Conservation (phyloP, 225 moss, liverwort and hornwort genomes). For the Pleurozium schreberi region DNA sequence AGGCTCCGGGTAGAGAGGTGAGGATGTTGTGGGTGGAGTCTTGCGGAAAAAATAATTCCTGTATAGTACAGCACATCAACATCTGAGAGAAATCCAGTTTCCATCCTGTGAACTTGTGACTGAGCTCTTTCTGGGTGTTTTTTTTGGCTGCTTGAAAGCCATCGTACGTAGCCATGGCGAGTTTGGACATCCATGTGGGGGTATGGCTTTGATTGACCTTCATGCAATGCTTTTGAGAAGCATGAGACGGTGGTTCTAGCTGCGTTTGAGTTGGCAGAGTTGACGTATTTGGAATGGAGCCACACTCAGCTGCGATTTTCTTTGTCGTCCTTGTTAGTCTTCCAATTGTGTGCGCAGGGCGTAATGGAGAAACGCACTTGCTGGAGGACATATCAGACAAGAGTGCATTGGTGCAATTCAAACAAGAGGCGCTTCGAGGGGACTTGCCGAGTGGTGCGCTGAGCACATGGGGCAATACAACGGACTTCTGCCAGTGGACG, state of each 20-base stretch:
- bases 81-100: neutral
- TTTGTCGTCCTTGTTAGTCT: neutral
- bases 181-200: neutral
- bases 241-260: neutral
- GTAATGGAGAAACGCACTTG: neutral
- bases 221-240: neutral
- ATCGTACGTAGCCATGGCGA: neutral
- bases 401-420: slow-evolving; percentile 4
- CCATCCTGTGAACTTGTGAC: neutral
- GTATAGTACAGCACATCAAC: neutral
- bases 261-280: neutral
- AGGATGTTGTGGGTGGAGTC: neutral
- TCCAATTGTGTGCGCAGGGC: neutral
- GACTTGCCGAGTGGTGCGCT: neutral
- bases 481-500: slow-evolving; percentile 4
- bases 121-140: neutral
- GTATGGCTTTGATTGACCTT: neutral
- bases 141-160: neutral
- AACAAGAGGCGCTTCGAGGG: neutral
- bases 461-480: neutral
- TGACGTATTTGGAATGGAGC: neutral
- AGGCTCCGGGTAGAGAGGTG: neutral
- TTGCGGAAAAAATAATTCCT: neutral
- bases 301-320: neutral
- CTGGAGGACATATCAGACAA: neutral